Base-by-base conservation (phyloP, 768 basidiomycete genomes). In the Termitomyces sp. region DNA sequence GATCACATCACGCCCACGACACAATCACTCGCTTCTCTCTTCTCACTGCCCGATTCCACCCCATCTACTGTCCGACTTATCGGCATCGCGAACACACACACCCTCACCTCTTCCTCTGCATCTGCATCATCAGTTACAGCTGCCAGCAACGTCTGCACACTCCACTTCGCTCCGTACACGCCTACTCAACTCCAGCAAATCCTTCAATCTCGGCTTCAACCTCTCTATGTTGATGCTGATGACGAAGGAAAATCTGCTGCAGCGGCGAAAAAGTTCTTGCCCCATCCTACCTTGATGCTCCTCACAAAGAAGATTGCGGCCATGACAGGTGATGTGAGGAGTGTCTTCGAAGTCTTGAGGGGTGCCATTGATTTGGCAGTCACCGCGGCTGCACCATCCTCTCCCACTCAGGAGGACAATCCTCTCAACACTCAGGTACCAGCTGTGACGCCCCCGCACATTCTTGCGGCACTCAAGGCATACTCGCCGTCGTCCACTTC, bases 1-100 rank as follows among this genome's bases (percentile, higher is more conserved):
- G 93, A 96, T 69, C 91, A 94, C 70, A 84, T 92, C 63, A 83
- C 86, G 16, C 79, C 86, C 3, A 85, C 84, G 11, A 65, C 82
- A 1, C 84, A 85, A 65, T 74, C 83, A 9, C 77, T 94, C 50
- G 70, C 81, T 2, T 74, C 85, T 12, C 74, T 96, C 50, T 92
- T 94, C 72, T 79, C 85, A 5, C 78, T 94, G n/a, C 82, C 88
- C 11, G 80, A 83, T 55, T 72, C 79, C 4, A 75, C 84, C 55
- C 70, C 82, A 1, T 72, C 81, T 11, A 75, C 74, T 40, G 71
- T 94, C 59, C 85, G 91, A 52, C 71, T 94, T 44, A 87, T 95
- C 66, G 92, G 90, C 40, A 94, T 96, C 69, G 92, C 93, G 44
- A 96, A 96, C 68, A 92, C 90, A 2, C 93, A 94, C 67, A 93